Conservation (phyloP, 2,329 filamentous ascomycete species). For the Colletotrichum scovillei region DNA sequence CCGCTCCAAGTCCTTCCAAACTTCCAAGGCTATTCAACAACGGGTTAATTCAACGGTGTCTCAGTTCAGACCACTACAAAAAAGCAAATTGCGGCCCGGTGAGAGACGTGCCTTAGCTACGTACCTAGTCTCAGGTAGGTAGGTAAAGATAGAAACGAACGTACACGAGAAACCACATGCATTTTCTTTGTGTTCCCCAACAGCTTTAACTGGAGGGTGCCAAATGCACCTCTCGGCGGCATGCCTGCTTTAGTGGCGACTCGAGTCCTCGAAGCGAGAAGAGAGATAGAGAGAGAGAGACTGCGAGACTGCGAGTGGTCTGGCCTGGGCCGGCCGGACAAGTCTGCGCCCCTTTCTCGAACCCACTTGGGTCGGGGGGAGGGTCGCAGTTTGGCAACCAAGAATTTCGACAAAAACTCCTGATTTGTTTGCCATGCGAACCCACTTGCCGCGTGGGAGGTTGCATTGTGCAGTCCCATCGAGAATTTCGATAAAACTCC, state of each 20-base stretch:
- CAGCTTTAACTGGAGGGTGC: not conserved
- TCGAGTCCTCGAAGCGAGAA: not conserved
- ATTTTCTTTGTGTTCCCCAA: not conserved
- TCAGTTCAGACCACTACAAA: not conserved
- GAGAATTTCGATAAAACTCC: slow-evolving; percentile 23
- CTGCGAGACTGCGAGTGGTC: not conserved
- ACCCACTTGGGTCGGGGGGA: not conserved
- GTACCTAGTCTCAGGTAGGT: not conserved
- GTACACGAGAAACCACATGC: not conserved
- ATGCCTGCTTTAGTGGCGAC: not conserved
- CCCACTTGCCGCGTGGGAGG: not conserved
- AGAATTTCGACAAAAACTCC: not conserved
- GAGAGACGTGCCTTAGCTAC: not conserved
- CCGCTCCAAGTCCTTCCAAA: not conserved
- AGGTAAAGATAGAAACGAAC: not conserved
- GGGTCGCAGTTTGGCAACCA: not conserved
- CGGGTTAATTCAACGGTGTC: not conserved
- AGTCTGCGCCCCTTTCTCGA: not conserved
- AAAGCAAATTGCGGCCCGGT: not conserved
- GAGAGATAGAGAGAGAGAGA: not conserved
- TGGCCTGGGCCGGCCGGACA: not conserved
- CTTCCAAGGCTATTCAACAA: not conserved
- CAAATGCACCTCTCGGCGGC: not conserved
- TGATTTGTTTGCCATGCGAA: not conserved
- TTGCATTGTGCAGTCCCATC: not conserved